Base-by-base conservation (phyloP, 345 rosid species). In the Pistacia integerrima region DNA sequence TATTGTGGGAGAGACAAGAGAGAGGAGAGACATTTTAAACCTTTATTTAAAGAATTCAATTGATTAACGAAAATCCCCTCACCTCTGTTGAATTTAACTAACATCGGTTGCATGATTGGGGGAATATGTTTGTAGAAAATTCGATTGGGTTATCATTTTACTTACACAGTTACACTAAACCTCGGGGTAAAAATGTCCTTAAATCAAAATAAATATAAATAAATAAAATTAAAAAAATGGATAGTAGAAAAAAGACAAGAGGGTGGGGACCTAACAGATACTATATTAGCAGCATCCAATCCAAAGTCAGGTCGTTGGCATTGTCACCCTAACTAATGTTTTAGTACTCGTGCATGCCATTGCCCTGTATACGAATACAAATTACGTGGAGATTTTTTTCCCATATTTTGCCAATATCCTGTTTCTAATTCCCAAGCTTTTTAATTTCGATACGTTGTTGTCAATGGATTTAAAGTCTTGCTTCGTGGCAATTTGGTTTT, bases 381-480 rank as follows among this genome's bases (percentile, higher is more conserved):
- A 11, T 20, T 56, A 44, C 38, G 33, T 59, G 54, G 22, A 71
- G 25, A 28, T 11, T n/a, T 25, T 9, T 51, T 8, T 72, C 49
- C 57, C 25, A 4, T 61, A 17, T 76, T n/a, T 63, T 72, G 58
- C 57, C 69, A 58, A 48, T 69, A 35, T 58, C 38, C 49, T 38
- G 60, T 65, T 25, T 49, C 4, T 0, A 12, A 16, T 35, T 52
- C 16, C 69, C 61, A 41, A 70, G 4, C 8, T n/a, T 8, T 13
- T n/a, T 4, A 8, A 13, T 41, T 35, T 61, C 46, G 2, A 41
- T 1, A 38, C 16, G 76, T 73, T 78, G 36, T 49, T 48, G 0
- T 76, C 80, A 1, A 71, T 56, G 64, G 38, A 73, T 73, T 65
- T 8, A 49, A 49, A 35, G 65, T 61, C 30, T 72, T 63, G 66